Base-by-base conservation (phyloP, 306 rosid genomes). In the Dalbergia oliveri region DNA sequence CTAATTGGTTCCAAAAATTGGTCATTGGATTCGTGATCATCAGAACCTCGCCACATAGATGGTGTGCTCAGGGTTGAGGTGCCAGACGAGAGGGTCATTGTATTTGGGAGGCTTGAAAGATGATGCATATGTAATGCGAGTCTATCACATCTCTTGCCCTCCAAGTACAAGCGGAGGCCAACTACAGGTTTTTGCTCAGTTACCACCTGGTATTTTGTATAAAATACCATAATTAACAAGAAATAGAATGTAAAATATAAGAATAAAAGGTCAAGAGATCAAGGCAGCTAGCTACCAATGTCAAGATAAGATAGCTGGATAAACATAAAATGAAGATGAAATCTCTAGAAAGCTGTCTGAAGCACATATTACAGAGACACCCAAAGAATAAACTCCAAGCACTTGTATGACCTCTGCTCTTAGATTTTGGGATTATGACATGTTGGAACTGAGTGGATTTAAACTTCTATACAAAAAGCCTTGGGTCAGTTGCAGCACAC, bases 21-120 rank as follows among this genome's bases (percentile, higher is more conserved):
- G 44, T 78, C 58, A 43, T 82, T 85, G 61, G 49, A 71, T 66
- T 92, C 92, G 56, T 44, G 66, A 54, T 91, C 91, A 49, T 94
- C 97, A 11, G 98, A 92, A 49, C 98, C 94, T 81, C 82, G 87
- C 98, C 98, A 94, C 83, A 78, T 73, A 37, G 87, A 81, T 26
- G 72, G 78, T 45, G 76, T 59, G 66, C 80, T 73, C 67, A 54
- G 75, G 79, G 79, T 71, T 43, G 86, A 74, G 43, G 81, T 77
- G 66, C 64, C 86, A 19, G 89, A 79, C 33, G 88, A 85, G 78
- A 66, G 78, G 57, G 81, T 73, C 94, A 94, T 92, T 13, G 87
- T 89, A 79, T 84, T 91, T 56, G 98, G 98, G 77, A 91, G 89
- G 86, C 97, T 90, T 47, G 98, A 91, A 63, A 94, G 97, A 83